Base-by-base conservation (phyloP, 2,329 filamentous ascomycete genomes). In the Bimuria novae-zelandiae region DNA sequence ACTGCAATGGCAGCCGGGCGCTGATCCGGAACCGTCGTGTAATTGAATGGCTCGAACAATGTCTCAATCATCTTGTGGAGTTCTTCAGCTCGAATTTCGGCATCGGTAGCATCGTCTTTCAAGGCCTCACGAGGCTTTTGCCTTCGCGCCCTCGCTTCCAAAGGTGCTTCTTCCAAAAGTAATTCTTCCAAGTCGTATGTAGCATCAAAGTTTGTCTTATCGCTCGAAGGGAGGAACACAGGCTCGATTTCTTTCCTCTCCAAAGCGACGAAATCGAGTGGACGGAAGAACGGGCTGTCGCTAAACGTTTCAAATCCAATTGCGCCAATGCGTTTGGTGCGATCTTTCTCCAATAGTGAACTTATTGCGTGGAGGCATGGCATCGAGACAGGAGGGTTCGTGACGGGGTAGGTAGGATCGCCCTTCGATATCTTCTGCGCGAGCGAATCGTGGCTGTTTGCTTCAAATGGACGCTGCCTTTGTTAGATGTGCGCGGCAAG, bases 121-220 rank as follows among this genome's bases (percentile, higher is more conserved):
- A 99, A 79, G 61, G 90, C 88, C 60, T 96, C 92, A 57, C 94
- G 84, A 1, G 94, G 94, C 74, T 97, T 97, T 73, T 97, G 94
- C 69, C 93, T 87, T 62, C 94, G 84, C 45, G 94, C 92, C 67
- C 94, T 83, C 50, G 94, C 94, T 75, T 99, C 94, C 4, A 99
- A 78, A 1, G 94, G 94, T 11, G 94, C 94, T 72, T 99, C 94
- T 74, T 99, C 94, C 39, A 99, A 76, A 1, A 99, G 77, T 17
- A 99, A 75, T 73, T 99, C 94, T 71, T 99, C 94, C 45, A 99
- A 78, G 73, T 99, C 94, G 70, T 99, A 97, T 0, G 94, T 99
- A 4, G 94, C 94, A 74, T 99, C 94, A 62, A 99, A 99, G 72
- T 99, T 99, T 3, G 94, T 97, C 82, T 99, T 99, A 43, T 97